Base-by-base conservation (phyloP, 2,329 filamentous ascomycete genomes). In the Aspergillus costaricaensis region DNA sequence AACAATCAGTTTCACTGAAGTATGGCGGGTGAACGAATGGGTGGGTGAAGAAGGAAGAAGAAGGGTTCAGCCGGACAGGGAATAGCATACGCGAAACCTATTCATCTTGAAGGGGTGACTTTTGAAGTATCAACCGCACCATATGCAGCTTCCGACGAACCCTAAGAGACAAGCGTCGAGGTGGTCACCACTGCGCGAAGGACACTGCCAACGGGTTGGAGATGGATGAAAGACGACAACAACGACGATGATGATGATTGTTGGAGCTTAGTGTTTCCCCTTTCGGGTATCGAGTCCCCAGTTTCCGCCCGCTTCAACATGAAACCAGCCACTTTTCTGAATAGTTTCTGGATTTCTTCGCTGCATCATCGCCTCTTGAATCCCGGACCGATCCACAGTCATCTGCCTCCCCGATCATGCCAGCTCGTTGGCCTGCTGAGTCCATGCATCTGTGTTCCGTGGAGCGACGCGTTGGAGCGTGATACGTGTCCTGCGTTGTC, bases 61-160 rank as follows among this genome's bases (percentile, higher is more conserved):
- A 36, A 32, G 30, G 30, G 32, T 36, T 36, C 32, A 50, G 41
- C 43, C 23, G 55, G 57, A 30, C n/a, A 17, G 47, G 47, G 47
- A 30, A 27, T 44, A 21, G 47, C 68, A 62, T 74, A 77, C 75
- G 64, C 72, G 67, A 56, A 75, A 73, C 50, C 63, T 68, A 64
- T 73, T 72, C 72, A 74, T 75, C 60, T 61, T 66, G 65, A 19
- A 47, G 3, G 39, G 10, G 5, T 12, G 23, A 36, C 32, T 36
- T 36, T 36, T 6, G 15, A 36, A 5, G 32, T 36, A 36, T 36
- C 32, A 12, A 36, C 10, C 32, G 32, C 32, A 36, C 32, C 32
- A 36, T 36, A 36, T 36, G 32, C 32, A 36, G 32, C 32, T 36
- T 36, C 32, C 5, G 32, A 36, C 41, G 19, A 23, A 44, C 21